These are phyloP conservation scores for Xylaria digitata DNA, from an alignment of 2,329 filamentous ascomycete genomes.

Conservation along the genomic window DNA sequence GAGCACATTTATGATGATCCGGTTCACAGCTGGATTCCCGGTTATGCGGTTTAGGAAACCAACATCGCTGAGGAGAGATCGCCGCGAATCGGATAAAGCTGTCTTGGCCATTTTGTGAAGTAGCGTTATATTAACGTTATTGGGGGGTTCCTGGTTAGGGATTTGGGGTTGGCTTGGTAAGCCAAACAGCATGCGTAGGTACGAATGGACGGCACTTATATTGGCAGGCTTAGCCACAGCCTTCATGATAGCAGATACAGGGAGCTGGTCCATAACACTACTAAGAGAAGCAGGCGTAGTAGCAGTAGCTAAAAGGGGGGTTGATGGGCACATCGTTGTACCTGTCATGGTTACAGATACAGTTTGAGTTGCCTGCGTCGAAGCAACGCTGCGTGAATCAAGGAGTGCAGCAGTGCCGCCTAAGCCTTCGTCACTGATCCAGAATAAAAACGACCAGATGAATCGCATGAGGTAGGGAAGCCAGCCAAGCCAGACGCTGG, in stretches of 20 bases:
- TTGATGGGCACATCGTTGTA: slow-evolving; percentile 54
- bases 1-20: slow-evolving; percentile 81
- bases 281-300: slow-evolving; percentile 55
- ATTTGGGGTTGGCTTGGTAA: slow-evolving; percentile 36
- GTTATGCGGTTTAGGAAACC: slow-evolving; percentile 71
- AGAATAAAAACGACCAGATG: slow-evolving; percentile 94
- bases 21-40: slow-evolving; percentile 77
- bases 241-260: slow-evolving; percentile 45
- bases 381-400: slow-evolving; percentile 49
- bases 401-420: slow-evolving; percentile 51
- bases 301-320: slow-evolving; percentile 53
- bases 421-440: slow-evolving; percentile 84
- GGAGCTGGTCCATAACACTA: slow-evolving; percentile 52
- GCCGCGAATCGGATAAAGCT: slow-evolving; percentile 42
- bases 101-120: slow-evolving; percentile 39
- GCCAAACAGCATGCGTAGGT: slow-evolving; percentile 50
- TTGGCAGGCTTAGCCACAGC: slow-evolving; percentile 50
- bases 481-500: slow-evolving; percentile 87
- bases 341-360: slow-evolving; percentile 45
- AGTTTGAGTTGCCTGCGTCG: slow-evolving; percentile 33
- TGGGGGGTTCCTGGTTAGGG: slow-evolving; percentile 36
- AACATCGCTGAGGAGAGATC: slow-evolving; percentile 68
- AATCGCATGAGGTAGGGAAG: slow-evolving; percentile 91
- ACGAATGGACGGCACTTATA: slow-evolving; percentile 49
- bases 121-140: slow-evolving; percentile 42